A percentile compares a stretch with the other conserved stretches of the same genome.
Conservation (phyloP, 164 flowering plant species). For the Malania oleifera region DNA sequence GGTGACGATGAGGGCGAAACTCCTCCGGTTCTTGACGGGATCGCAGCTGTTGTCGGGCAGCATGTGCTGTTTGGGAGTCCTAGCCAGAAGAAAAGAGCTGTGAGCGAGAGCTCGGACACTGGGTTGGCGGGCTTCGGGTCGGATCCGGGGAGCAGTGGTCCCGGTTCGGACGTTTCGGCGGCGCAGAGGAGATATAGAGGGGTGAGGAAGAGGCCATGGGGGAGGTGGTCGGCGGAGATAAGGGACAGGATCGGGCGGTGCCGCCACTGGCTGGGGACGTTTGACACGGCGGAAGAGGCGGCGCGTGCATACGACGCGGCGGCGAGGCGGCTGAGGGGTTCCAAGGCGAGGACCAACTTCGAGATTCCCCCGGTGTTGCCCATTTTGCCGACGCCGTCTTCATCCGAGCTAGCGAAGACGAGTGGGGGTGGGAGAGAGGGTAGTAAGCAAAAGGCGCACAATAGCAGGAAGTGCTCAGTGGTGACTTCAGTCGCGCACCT, state of each 20-base stretch:
- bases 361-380: constrained; percentile 43
- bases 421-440: constrained; percentile 4
- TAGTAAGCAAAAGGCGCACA: constrained; percentile 3
- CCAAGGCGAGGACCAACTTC: constrained; percentile 82
- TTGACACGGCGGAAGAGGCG: constrained; percentile 91
- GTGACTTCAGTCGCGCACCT: constrained; percentile 60
- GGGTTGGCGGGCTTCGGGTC: too few species aligned
- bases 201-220: constrained; percentile 92
- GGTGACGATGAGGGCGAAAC: not conserved
- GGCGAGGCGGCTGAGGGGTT: constrained; percentile 70
- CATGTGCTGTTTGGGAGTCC: constrained; percentile 51
- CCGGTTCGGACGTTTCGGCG: constrained; percentile 1
- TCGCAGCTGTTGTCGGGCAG: constrained; percentile 76
- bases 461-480: constrained; percentile 32
- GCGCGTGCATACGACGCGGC: constrained; percentile 92
- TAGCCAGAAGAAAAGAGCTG: not conserved
- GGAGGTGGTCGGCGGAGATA: constrained; percentile 93
- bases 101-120: too few species aligned
- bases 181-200: constrained; percentile 56
- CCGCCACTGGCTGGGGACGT: constrained; percentile 92
- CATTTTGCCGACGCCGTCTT: not conserved
- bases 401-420: constrained; percentile 7
- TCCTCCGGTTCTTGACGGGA: constrained; percentile 56
- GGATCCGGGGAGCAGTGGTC: too few species aligned
- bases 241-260: constrained; percentile 83